Evolutionary conservation across 345 rosid species (phyloP).

Genomic region (Excoecaria cochinchinensis): DNA sequence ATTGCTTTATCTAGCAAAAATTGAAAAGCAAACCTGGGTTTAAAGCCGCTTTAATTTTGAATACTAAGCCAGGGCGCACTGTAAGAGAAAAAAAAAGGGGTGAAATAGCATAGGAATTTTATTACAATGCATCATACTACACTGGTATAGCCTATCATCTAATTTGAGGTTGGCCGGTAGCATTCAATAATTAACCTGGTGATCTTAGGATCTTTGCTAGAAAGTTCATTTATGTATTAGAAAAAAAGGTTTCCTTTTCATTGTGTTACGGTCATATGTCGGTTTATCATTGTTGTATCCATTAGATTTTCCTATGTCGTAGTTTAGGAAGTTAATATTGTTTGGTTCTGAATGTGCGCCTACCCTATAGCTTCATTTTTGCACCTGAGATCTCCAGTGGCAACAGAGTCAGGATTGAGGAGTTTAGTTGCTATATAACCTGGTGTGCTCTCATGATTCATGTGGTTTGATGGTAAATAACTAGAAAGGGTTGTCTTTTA

Average conservation of each 20-base stretch:
- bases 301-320: not conserved
- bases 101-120: not conserved
- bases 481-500: not conserved
- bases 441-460: not conserved
- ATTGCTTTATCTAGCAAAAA: not conserved
- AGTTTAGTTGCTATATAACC: not conserved
- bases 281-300: not conserved
- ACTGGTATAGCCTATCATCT: not conserved
- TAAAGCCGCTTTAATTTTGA: not conserved
- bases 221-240: not conserved
- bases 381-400: too few relatives aligned
- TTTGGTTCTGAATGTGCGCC: not conserved
- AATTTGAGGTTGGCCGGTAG: not conserved
- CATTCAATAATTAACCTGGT: not conserved
- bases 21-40: constrained; percentile 2
- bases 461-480: not conserved
- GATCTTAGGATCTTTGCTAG: not conserved
- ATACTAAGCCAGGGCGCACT: not conserved
- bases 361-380: too few relatives aligned
- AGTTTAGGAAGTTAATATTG: not conserved
- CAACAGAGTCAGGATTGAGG: too few relatives aligned
- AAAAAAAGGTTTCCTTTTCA: not conserved
- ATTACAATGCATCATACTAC: not conserved
- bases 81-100: not conserved
- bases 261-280: not conserved